Percentiles rank a stretch among this genome's conserved stretches.
Conservation (phyloP, 139 green algal genomes). For the Spirogloea muscicola region DNA sequence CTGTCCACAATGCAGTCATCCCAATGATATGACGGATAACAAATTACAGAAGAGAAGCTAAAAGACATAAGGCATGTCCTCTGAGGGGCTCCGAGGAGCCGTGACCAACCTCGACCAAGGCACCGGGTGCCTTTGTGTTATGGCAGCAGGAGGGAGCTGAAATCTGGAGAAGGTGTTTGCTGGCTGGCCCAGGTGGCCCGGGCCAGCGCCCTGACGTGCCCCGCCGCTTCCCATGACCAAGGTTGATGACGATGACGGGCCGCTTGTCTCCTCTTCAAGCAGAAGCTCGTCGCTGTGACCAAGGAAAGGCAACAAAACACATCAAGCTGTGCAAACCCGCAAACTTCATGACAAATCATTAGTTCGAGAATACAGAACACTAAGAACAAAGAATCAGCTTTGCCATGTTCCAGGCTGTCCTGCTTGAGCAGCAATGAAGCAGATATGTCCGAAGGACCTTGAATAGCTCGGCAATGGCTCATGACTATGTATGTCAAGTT, state of each 20-base stretch:
- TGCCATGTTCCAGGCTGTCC: too few species aligned
- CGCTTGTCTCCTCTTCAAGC: conserved; percentile 5
- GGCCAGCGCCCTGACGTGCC: too few species aligned
- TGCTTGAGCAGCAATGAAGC: too few species aligned
- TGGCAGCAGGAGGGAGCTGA: background rate
- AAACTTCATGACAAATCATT: background rate
- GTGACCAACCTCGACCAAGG: background rate
- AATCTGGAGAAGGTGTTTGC: background rate
- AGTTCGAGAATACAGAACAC: background rate
- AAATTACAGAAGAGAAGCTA: background rate
- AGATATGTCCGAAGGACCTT: too few species aligned
- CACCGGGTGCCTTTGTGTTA: background rate
- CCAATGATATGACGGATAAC: background rate
- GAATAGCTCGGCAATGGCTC: background rate
- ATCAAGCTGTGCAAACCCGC: background rate
- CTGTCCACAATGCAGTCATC: background rate
- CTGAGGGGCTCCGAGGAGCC: background rate
- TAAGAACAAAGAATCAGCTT: background rate
- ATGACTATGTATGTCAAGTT: background rate
- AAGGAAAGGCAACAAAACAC: background rate
- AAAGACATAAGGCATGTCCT: background rate
- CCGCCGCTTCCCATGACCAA: background rate
- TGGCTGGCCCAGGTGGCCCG: conserved; percentile 1
- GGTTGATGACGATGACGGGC: background rate
- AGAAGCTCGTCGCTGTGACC: conserved; percentile 8